Percentiles rank a stretch among this genome's conserved stretches.
These are phyloP conservation scores for Liquidambar formosana DNA, from an alignment of 164 flowering plant genomes.

Conservation along the genomic window DNA sequence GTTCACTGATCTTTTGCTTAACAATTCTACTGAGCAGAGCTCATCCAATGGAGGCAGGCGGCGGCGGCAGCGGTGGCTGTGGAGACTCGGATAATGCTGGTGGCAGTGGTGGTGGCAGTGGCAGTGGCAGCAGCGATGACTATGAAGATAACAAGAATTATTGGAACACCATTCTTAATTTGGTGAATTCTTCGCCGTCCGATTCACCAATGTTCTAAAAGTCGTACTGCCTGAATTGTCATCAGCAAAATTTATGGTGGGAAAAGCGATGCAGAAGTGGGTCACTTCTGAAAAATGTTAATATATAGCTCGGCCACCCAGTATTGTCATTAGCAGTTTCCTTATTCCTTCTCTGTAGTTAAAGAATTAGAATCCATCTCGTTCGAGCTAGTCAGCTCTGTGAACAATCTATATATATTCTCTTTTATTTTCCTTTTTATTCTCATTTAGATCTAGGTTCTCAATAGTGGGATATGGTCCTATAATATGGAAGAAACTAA, in stretches of 20 bases:
- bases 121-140: conserved; percentile 26
- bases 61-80: conserved; percentile 19
- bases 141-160: conserved; percentile 71
- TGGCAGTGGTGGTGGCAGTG: conserved; percentile 21
- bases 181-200: conserved; percentile 74
- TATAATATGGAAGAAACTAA: background rate
- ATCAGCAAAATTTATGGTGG: background rate
- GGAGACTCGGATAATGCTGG: conserved; percentile 20
- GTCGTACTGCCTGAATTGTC: no score
- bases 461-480: background rate
- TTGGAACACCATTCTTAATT: conserved; percentile 80
- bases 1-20: conserved; percentile 53
- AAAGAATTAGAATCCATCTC: background rate
- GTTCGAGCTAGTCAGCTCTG: background rate
- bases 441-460: background rate
- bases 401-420: background rate
- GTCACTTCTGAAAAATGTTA: background rate
- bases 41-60: conserved; percentile 23
- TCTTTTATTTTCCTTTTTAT: background rate
- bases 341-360: background rate
- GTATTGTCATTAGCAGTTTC: background rate
- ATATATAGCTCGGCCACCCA: background rate
- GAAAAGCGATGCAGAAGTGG: no score
- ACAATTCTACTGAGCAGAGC: conserved; percentile 19
- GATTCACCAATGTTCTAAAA: conserved; percentile 55